Evolutionary conservation across 2,329 filamentous ascomycete species (phyloP).

Genomic region (Nemania abortiva): DNA sequence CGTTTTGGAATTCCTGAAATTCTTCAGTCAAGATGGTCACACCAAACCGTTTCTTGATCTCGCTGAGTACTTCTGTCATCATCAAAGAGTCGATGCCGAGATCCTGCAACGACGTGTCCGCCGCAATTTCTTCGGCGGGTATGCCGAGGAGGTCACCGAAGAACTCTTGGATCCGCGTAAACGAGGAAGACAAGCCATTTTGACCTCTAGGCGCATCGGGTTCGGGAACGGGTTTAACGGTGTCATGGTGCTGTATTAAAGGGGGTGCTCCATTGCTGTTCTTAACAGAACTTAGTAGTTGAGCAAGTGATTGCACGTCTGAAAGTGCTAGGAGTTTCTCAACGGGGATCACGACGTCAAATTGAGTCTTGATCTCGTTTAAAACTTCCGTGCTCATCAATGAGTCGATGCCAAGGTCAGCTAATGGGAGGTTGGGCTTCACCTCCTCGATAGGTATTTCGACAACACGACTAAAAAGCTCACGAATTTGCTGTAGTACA

Average conservation of each 20-base stretch:
- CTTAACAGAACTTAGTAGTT: too few relatives aligned
- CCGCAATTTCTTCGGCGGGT: conserved; percentile 30
- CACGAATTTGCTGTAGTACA: too few relatives aligned
- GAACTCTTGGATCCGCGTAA: conserved; percentile 26
- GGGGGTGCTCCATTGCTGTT: too few relatives aligned
- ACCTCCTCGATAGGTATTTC: not conserved
- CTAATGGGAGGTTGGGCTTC: not conserved
- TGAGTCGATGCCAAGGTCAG: not conserved
- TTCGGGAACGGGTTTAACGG: not conserved
- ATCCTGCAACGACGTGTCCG: conserved; percentile 26
- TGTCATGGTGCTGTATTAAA: not conserved
- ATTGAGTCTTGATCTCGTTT: not conserved
- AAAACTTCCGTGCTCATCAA: not conserved
- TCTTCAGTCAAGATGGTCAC: not conserved
- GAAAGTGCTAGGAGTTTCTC: not conserved
- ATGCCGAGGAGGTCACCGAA: conserved; percentile 33
- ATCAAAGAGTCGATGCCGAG: conserved; percentile 43
- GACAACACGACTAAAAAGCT: not conserved
- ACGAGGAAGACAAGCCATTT: not conserved
- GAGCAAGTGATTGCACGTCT: conserved; percentile 1
- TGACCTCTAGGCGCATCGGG: conserved; percentile 2
- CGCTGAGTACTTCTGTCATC: conserved; percentile 38
- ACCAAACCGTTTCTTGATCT: conserved; percentile 26
- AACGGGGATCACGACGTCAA: not conserved
- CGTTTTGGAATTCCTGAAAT: conserved; percentile 7